Base-by-base conservation (phyloP, 2,329 filamentous ascomycete genomes). In the Aspergillus ibericus region DNA sequence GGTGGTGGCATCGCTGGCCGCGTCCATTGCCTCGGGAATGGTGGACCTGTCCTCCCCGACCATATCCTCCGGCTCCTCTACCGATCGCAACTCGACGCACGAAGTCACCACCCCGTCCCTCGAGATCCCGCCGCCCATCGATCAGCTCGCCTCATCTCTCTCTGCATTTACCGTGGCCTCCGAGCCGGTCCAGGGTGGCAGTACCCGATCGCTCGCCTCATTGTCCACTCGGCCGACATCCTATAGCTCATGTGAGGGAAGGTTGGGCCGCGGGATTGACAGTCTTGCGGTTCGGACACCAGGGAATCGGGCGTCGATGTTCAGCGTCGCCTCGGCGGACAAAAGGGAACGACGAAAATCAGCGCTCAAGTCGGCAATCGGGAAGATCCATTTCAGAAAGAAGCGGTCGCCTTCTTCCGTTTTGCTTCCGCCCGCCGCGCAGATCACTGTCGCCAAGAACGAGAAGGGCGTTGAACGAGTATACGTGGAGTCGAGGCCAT, bases 161-260 rank as follows among this genome's bases (percentile, higher is more conserved):
- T 73, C 71, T 44, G 67, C 72, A 32, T 66, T 72, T 53, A 71
- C 72, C 50, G 44, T 75, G 46, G 63, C 68, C 35, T 72, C 70
- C 34, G 65, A 68, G 42, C 66, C 63, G 25, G 57, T 61, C 20
- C 68, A 73, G 58, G 65, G 67, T 3, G 66, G 69, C 4, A 77
- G 75, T 61, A 66, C 70, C 22, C 73, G 74, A 38, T 78, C 76
- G 38, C 63, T 75, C 25, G 69, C 70, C 20, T 77, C 75, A 6
- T 62, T 72, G 5, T 77, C 75, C 5, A 77, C 75, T 7, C 72
- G 74, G 16, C 76, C 74, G 9, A 76, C 75, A 5, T 76, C 74
- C 4, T 76, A 68, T 54, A 73, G 72, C 58, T 75, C 73, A 3
- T 72, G 60, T 44, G 74, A 77, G 53, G 72, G 69, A 32, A 70